phyloP scores from a whole-genome alignment of 805 yeast genomes.

The Wickerhamiella domercqiae region DNA sequence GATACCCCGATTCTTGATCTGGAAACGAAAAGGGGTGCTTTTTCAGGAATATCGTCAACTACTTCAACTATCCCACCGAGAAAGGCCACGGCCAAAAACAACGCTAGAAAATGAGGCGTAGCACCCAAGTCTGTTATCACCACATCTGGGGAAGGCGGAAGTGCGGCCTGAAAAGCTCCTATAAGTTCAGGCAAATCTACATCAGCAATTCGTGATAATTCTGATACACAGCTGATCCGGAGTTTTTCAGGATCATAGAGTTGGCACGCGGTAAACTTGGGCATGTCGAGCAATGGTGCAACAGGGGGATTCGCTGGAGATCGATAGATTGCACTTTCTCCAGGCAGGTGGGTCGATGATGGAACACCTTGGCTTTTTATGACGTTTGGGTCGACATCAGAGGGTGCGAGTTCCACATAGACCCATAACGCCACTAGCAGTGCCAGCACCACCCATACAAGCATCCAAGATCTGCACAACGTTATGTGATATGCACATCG shows the following conservation, averaged over 20 bases:
- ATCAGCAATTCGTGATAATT: conserved; percentile 4
- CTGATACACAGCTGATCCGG: conserved; percentile 4
- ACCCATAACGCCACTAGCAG: conserved; percentile 11
- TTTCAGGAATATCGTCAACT: conserved; percentile 2
- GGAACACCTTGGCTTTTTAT: conserved; percentile 43
- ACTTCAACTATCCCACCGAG: conserved; percentile 5
- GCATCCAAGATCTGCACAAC: too few relatives aligned
- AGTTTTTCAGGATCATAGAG: conserved; percentile 26
- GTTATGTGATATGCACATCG: too few relatives aligned
- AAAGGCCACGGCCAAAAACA: conserved; percentile 15
- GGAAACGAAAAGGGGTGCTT: conserved; percentile 2
- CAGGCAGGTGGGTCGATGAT: conserved; percentile 43
- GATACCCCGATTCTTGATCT: conserved; percentile 1
- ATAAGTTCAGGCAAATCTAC: conserved; percentile 5
- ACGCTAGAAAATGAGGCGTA: conserved; percentile 5
- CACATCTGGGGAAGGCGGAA: neutral
- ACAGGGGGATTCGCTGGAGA: conserved; percentile 64
- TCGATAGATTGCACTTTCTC: conserved; percentile 64
- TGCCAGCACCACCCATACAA: conserved; percentile 12
- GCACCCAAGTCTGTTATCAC: neutral
- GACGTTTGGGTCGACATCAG: conserved; percentile 25
- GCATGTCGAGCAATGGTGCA: conserved; percentile 18
- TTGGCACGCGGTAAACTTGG: conserved; percentile 54
- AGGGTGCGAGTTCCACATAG: conserved; percentile 16
- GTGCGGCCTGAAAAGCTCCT: neutral